Conservation (phyloP, 129 eudicot species). For the Chrysanthemum makinoi region DNA sequence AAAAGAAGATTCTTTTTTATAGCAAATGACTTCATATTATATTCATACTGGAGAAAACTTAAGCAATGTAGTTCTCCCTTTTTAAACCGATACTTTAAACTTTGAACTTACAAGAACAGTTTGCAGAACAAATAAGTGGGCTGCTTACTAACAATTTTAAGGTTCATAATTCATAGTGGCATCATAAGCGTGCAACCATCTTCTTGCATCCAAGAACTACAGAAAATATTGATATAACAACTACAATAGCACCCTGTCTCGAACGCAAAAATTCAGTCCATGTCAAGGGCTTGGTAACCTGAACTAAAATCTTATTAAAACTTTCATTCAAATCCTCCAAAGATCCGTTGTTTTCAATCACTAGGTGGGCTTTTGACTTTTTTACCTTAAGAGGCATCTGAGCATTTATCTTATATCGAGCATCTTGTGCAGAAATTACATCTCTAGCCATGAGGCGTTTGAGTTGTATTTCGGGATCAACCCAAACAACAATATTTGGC, state of each 20-base stretch:
- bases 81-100: too few relatives aligned
- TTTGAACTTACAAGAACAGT: too few relatives aligned
- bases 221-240: constrained; percentile 45
- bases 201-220: constrained; percentile 60
- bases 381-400: constrained; percentile 87
- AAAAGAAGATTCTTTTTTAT: not conserved
- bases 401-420: constrained; percentile 73
- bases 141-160: constrained; percentile 11
- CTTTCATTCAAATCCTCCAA: constrained; percentile 62
- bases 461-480: constrained; percentile 83
- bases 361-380: constrained; percentile 68
- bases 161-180: not conserved
- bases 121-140: too few relatives aligned
- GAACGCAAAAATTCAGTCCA: constrained; percentile 90
- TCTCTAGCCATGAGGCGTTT: constrained; percentile 76
- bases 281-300: constrained; percentile 76
- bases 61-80: too few relatives aligned
- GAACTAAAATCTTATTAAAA: constrained; percentile 51
- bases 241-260: constrained; percentile 68
- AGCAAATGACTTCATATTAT: constrained; percentile 11
- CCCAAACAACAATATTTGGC: constrained; percentile 86
- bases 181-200: constrained; percentile 31
- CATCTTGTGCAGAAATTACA: constrained; percentile 69
- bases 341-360: constrained; percentile 75
- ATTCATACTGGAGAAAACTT: not conserved